These are phyloP conservation scores for Fonsecaea nubica DNA, from an alignment of 2,329 filamentous ascomycete genomes.

Conservation along the genomic window DNA sequence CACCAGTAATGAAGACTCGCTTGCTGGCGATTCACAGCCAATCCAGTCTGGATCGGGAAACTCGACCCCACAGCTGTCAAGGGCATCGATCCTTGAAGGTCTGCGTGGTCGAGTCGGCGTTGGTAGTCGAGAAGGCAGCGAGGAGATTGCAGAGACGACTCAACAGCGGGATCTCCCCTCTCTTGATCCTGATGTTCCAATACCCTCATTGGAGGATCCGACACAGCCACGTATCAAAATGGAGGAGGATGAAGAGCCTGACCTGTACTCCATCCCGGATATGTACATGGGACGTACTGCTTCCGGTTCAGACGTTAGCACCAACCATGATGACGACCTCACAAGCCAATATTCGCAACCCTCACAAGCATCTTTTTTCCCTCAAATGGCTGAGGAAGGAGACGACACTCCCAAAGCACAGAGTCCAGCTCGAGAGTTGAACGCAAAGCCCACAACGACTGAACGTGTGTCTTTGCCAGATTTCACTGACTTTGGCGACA, in stretches of 20 bases:
- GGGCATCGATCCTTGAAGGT: constrained; percentile 89
- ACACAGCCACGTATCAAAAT: constrained; percentile 62
- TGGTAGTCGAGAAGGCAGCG: constrained; percentile 58
- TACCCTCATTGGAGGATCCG: constrained; percentile 79
- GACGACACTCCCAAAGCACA: constrained; percentile 55
- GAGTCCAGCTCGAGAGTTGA: constrained; percentile 38
- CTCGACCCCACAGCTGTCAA: constrained; percentile 58
- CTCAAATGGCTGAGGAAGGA: constrained; percentile 48
- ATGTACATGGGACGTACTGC: constrained; percentile 63
- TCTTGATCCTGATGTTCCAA: constrained; percentile 85
- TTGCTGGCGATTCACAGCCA: constrained; percentile 47
- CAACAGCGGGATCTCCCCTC: constrained; percentile 40
- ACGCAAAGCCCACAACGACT: constrained; percentile 9
- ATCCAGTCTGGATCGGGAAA: constrained; percentile 73
- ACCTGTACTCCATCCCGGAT: constrained; percentile 72
- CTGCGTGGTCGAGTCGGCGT: constrained; percentile 63
- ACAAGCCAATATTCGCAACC: constrained; percentile 61
- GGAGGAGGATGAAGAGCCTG: constrained; percentile 64
- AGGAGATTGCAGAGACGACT: constrained; percentile 48
- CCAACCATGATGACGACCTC: constrained; percentile 52
- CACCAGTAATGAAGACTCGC: constrained; percentile 43
- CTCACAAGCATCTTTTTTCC: constrained; percentile 43
- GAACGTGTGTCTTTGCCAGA: constrained; percentile 53
- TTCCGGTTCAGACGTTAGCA: constrained; percentile 43
- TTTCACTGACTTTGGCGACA: constrained; percentile 57